Conservation (phyloP, 805 yeast species). For the Metschnikowia gruessii region DNA sequence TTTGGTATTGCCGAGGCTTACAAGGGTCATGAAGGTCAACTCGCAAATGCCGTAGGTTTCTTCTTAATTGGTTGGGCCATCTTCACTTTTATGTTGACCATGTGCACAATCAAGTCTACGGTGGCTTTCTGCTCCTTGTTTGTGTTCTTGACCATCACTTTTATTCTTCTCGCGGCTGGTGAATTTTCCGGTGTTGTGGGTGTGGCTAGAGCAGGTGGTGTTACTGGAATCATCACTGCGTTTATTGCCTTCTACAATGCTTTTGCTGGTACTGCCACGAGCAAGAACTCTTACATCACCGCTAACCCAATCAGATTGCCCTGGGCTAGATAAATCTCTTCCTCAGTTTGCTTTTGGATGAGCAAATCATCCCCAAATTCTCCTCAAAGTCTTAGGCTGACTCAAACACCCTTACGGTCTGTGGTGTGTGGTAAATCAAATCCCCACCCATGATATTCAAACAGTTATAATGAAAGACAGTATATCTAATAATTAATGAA, state of each 20-base stretch:
- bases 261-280: conserved; percentile 38
- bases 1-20: conserved; percentile 58
- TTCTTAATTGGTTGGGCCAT: conserved; percentile 40
- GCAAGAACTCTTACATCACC: conserved; percentile 34
- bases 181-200: conserved; percentile 27
- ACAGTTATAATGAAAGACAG: too few species aligned
- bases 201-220: conserved; percentile 40
- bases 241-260: conserved; percentile 42
- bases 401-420: neutral
- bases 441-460: too few species aligned
- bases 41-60: conserved; percentile 34
- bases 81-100: conserved; percentile 37
- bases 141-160: conserved; percentile 31
- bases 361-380: neutral
- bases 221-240: conserved; percentile 40
- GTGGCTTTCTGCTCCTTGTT: conserved; percentile 36
- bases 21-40: conserved; percentile 24
- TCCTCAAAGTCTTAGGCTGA: too few species aligned
- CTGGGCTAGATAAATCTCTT: conserved; percentile 7
- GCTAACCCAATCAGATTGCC: conserved; percentile 30
- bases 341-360: neutral
- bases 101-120: conserved; percentile 39
- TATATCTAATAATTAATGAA: too few species aligned
- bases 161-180: conserved; percentile 36
- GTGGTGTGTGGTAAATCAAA: too few species aligned